Evolutionary conservation across 805 yeast species (phyloP).

Genomic region (Yarrowia osloensis): DNA sequence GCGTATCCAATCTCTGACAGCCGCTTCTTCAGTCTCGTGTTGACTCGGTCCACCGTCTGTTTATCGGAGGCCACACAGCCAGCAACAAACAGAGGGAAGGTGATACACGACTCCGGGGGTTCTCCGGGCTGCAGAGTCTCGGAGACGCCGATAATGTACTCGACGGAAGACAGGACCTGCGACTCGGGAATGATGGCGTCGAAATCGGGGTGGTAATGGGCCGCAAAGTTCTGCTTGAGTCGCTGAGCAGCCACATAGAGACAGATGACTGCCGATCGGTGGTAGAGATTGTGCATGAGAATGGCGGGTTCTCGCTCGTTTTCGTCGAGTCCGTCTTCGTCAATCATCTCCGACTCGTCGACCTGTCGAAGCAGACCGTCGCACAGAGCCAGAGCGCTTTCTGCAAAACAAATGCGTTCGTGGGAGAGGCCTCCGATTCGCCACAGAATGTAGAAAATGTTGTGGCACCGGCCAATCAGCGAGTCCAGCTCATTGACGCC

Average conservation of each 20-base stretch:
- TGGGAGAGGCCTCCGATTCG: constrained; percentile 26
- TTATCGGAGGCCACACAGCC: constrained; percentile 27
- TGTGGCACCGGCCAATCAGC: constrained; percentile 28
- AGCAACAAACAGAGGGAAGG: constrained; percentile 27
- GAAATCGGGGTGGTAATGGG: constrained; percentile 29
- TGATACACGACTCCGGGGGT: constrained; percentile 25
- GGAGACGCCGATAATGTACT: constrained; percentile 26
- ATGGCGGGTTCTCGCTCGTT: constrained; percentile 9
- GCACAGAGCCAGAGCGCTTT: constrained; percentile 26
- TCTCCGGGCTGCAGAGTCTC: constrained; percentile 29
- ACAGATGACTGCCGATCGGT: constrained; percentile 23
- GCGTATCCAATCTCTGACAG: constrained; percentile 26
- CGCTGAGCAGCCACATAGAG: constrained; percentile 26
- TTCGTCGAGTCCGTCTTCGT: constrained; percentile 23
- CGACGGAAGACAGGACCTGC: neutral
- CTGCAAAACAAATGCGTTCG: constrained; percentile 26
- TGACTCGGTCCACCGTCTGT: constrained; percentile 2
- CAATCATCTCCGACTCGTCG: constrained; percentile 16
- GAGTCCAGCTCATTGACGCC: constrained; percentile 31
- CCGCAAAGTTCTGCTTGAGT: constrained; percentile 27
- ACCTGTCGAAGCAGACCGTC: constrained; percentile 21
- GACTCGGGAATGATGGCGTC: constrained; percentile 21
- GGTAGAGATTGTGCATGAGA: constrained; percentile 28
- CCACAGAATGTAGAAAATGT: constrained; percentile 29
- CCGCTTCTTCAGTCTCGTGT: constrained; percentile 12